Conservation (phyloP, 768 basidiomycete species). For the Cystoderma amianthinum region DNA sequence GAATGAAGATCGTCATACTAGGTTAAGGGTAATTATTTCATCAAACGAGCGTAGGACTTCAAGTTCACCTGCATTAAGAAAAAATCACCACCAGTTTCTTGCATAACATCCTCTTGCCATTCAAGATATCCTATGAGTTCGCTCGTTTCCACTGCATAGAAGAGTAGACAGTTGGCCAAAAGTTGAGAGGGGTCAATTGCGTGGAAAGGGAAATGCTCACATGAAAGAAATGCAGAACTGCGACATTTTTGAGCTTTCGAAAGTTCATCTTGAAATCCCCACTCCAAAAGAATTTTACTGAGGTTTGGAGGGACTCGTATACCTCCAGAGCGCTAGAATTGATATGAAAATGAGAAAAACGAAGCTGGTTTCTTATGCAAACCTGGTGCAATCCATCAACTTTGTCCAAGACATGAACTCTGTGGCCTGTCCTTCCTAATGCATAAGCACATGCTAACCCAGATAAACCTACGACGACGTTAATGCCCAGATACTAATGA, state of each 20-base stretch:
- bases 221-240: conserved; percentile 24
- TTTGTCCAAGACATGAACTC: conserved; percentile 41
- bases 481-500: not conserved
- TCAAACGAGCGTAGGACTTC: conserved; percentile 1
- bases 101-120: conserved; percentile 43
- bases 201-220: conserved; percentile 16
- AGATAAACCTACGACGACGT: conserved; percentile 6
- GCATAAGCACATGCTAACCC: conserved; percentile 43
- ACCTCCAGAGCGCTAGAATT: conserved; percentile 25
- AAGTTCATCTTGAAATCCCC: conserved; percentile 40
- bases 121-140: conserved; percentile 33
- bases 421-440: conserved; percentile 42
- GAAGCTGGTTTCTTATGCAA: conserved; percentile 5
- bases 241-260: conserved; percentile 22
- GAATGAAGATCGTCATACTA: conserved; percentile 41
- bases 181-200: not conserved
- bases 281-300: conserved; percentile 40
- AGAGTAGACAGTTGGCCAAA: too few relatives aligned
- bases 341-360: not conserved
- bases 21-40: conserved; percentile 2
- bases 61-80: conserved; percentile 39
- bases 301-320: conserved; percentile 48
- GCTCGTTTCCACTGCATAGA: conserved; percentile 36
- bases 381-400: conserved; percentile 23
- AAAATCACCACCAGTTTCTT: conserved; percentile 41